phyloP scores from a whole-genome alignment of 2,329 filamentous ascomycete genomes.

The Coccinonectria pachysandricola region DNA sequence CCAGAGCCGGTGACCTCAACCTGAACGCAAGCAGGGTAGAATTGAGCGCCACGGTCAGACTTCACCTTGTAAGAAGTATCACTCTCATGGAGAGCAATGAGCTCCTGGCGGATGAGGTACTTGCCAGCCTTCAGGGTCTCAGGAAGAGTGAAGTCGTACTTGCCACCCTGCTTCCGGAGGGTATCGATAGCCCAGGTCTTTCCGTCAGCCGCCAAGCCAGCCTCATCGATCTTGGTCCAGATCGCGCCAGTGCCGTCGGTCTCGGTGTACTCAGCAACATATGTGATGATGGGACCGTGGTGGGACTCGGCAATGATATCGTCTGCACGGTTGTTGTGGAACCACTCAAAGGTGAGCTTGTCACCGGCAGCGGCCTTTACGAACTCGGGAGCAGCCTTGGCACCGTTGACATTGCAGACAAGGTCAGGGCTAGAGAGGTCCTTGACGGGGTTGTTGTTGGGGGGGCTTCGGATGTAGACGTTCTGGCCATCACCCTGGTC shows the following conservation, averaged over 20 bases:
- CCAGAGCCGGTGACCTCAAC: constrained; percentile 45
- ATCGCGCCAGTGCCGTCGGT: constrained; percentile 36
- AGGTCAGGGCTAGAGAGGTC: constrained; percentile 31
- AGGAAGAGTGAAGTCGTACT: constrained; percentile 37
- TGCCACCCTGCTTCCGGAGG: constrained; percentile 39
- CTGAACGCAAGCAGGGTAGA: constrained; percentile 51
- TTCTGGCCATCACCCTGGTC: constrained; percentile 32
- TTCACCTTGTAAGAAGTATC: constrained; percentile 20
- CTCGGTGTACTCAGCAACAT: constrained; percentile 35
- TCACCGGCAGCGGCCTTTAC: constrained; percentile 36
- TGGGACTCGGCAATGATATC: constrained; percentile 44
- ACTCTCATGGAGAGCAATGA: constrained; percentile 42
- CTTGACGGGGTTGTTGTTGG: constrained; percentile 34
- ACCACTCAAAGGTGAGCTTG: constrained; percentile 38
- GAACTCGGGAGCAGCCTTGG: constrained; percentile 26
- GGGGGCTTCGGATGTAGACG: constrained; percentile 34
- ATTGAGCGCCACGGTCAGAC: constrained; percentile 26
- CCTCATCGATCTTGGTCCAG: constrained; percentile 37
- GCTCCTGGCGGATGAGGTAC: constrained; percentile 45
- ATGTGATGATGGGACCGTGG: constrained; percentile 42
- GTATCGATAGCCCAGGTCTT: constrained; percentile 33
- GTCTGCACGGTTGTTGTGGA: constrained; percentile 37
- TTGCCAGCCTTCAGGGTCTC: constrained; percentile 34
- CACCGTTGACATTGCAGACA: constrained; percentile 35
- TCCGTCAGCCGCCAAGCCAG: constrained; percentile 21